Base-by-base conservation (phyloP, 2,329 filamentous ascomycete species). In the Colletotrichum plurivorum region DNA sequence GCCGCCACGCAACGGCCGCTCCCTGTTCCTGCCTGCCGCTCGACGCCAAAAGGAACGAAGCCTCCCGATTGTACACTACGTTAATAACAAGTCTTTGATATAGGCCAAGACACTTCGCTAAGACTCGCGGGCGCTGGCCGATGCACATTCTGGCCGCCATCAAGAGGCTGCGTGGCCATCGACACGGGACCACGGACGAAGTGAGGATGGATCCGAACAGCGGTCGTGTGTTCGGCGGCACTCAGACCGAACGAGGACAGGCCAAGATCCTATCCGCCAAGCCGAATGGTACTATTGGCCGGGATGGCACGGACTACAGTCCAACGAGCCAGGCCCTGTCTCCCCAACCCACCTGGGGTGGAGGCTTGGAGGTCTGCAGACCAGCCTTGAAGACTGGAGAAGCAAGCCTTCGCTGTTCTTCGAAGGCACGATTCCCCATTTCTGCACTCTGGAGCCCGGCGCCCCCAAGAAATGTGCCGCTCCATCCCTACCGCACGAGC, bases 221-320 rank as follows among this genome's bases (percentile, higher is more conserved):
- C 54, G 62, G 45, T 43, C 43, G 18, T 43, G 49, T 64, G 54
- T 56, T 77, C 76, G 74, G 75, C 71, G 75, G 69, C 71, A 74
- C 72, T 75, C 67, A 71, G 73, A 71, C 75, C 71, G 73, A 75
- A 69, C 63, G 53, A 72, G 56, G 51, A 51, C 22, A 63, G 56
- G 59, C 54, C 55, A 63, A 65, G 55, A 27, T 25, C 45, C 41
- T 45, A 36, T 54, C 53, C 41, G 53, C 52, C 67, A 67, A 63
- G 63, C 48, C 57, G 49, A 46, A 51, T 41, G 63, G 25, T 60
- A 20, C 10, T 64, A 60, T 68, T 69, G 69, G 69, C 58, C 31
- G 53, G 69, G 69, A 66, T 71, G 71, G 71, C 69, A 72, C 65
- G 66, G 69, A 66, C 69, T 60, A 53, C 65, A 69, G 69, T 69